Evolutionary conservation across 257 asterid genomes (phyloP), one percentile per base, ranked within the genome.

Genomic region (Verbena officinalis): DNA sequence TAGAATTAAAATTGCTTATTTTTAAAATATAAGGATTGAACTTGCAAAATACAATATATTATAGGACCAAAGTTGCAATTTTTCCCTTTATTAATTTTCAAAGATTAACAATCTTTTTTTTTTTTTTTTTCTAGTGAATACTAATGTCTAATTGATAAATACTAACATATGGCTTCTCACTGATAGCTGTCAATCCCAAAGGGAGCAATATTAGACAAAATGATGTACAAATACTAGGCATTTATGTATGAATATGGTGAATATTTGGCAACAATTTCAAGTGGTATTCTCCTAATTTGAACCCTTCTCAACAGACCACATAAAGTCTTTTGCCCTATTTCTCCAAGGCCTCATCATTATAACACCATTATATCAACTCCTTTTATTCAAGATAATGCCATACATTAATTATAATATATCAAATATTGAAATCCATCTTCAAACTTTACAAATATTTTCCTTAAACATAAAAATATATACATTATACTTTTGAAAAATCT

Each of bases 281-380:
- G 75, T 72, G 81, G 63, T 39, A 64, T 38, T 73, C 67, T 73
- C 76, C 48, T 27, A 62, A 60, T 70, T 39, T 57, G 67, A 52
- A 59, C 75, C 84, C 81, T 67, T 0, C 64, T 51, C 48, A 39
- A 63, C 75, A 79, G 78, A 79, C 85, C 67, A 73, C 45, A 39
- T 63, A 44, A 69, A 48, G 67, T 67, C 68, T 53, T n/a, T 54
- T 64, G 59, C 71, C 74, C 62, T 55, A 70, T 58, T 73, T 67
- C 48, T 68, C 51, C 68, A 33, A 49, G 10, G 7, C 43, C 20
- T 3, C 57, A 68, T 58, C 64, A 75, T 69, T 34, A 15, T 40
- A 38, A 4, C 16, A 7, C 49, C 74, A 67, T 40, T 58, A 56
- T 50, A 39, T n/a, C 43, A 19, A 56, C 54, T 55, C 12, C 62